A percentile compares a stretch with the other conserved stretches of the same genome.
Evolutionary conservation across 192 early-diverging fungal species (phyloP).

Genomic region (Gaertneriomyces sp.): DNA sequence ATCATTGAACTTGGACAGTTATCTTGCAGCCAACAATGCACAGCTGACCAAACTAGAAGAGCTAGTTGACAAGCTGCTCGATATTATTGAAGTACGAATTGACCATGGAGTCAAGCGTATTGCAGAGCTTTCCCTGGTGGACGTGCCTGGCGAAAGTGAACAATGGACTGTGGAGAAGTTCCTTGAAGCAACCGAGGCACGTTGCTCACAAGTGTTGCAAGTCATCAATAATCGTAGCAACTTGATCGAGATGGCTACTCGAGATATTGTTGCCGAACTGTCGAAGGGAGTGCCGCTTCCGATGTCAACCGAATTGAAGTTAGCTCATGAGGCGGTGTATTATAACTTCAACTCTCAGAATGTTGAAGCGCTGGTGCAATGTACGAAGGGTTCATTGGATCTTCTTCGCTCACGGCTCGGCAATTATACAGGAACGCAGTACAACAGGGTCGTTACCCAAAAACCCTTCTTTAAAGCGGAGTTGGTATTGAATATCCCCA

Average conservation of each 20-base stretch:
- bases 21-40: conserved; percentile 45
- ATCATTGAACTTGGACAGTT: conserved; percentile 55
- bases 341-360: conserved; percentile 62
- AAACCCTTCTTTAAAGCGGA: conserved; percentile 62
- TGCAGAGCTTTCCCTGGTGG: conserved; percentile 54
- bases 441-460: conserved; percentile 50
- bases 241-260: conserved; percentile 53
- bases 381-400: conserved; percentile 62
- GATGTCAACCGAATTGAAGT: conserved; percentile 42
- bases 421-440: conserved; percentile 56
- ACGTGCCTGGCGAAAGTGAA: conserved; percentile 52
- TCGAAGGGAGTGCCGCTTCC: conserved; percentile 45
- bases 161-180: conserved; percentile 63
- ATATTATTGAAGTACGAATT: conserved; percentile 57
- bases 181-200: conserved; percentile 52
- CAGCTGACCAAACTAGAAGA: conserved; percentile 55
- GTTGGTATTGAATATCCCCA: conserved; percentile 57
- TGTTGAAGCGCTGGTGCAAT: conserved; percentile 58
- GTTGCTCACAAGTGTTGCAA: conserved; percentile 45
- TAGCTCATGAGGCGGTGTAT: conserved; percentile 61
- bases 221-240: conserved; percentile 57
- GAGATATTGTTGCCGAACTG: conserved; percentile 56
- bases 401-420: conserved; percentile 50
- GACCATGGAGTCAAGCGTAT: conserved; percentile 50
- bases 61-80: conserved; percentile 56